Percentiles rank a stretch among this genome's conserved stretches.
phyloP scores from a whole-genome alignment of 805 yeast genomes.

The Barnettozyma sucrosica region DNA sequence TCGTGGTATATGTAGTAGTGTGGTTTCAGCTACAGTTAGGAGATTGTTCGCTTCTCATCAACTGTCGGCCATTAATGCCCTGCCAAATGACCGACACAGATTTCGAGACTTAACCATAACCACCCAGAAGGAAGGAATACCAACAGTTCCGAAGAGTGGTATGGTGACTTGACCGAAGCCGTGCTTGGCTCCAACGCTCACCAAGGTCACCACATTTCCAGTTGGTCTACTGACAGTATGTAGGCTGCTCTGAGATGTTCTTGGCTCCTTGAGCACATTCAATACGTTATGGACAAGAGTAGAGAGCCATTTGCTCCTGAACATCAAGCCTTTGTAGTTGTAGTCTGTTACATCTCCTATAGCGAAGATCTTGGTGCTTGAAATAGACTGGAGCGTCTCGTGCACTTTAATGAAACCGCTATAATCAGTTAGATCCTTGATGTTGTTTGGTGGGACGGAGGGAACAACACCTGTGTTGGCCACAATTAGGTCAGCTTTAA shows the following conservation, averaged over 20 bases:
- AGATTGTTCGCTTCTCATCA: neutral
- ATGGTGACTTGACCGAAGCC: slow-evolving; percentile 3
- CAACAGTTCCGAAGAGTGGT: neutral
- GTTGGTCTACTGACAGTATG: neutral
- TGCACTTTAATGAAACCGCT: slow-evolving; percentile 10
- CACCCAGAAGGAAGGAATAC: neutral
- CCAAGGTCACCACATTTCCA: neutral
- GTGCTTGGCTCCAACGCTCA: neutral
- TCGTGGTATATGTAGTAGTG: neutral
- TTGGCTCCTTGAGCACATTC: neutral
- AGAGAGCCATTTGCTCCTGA: slow-evolving; percentile 10
- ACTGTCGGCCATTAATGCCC: neutral
- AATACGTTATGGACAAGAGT: slow-evolving; percentile 17
- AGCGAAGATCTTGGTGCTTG: slow-evolving; percentile 25
- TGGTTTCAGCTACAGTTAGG: too few species aligned
- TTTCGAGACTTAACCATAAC: neutral
- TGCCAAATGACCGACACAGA: neutral
- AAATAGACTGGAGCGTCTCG: slow-evolving; percentile 7
- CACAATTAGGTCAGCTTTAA: slow-evolving; percentile 8
- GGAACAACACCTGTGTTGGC: slow-evolving; percentile 9
- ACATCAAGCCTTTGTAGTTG: slow-evolving; percentile 17
- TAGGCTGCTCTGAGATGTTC: neutral
- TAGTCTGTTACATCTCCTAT: slow-evolving; percentile 27
- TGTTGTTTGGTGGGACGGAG: slow-evolving; percentile 9
- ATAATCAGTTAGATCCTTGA: slow-evolving; percentile 1